A percentile compares a stretch with the other conserved stretches of the same genome.
phyloP scores from a whole-genome alignment of 306 rosid species.

The Quercus mongolica region DNA sequence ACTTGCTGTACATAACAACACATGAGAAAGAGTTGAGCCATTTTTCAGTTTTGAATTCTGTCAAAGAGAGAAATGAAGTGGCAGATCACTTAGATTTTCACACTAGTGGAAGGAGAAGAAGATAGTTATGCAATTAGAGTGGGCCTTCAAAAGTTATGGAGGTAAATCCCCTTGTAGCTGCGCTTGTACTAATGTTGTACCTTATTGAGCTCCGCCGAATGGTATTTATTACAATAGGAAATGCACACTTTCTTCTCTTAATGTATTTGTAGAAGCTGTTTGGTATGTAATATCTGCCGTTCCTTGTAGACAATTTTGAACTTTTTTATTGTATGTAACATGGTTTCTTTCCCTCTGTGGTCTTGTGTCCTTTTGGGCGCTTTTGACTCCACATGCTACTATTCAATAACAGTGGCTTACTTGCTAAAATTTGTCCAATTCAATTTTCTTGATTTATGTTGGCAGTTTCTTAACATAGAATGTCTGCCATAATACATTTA shows the following conservation, averaged over 20 bases:
- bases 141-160: constrained; percentile 15
- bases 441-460: constrained; percentile 24
- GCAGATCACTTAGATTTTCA: constrained; percentile 4
- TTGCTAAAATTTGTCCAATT: constrained; percentile 15
- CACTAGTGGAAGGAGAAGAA: constrained; percentile 10
- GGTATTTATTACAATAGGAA: not conserved
- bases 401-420: constrained; percentile 17
- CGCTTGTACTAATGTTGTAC: not conserved
- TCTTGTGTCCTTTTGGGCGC: not conserved
- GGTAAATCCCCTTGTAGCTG: constrained; percentile 8
- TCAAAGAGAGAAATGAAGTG: constrained; percentile 18
- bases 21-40: constrained; percentile 20
- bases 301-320: constrained; percentile 3
- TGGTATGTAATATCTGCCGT: not conserved
- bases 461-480: constrained; percentile 5
- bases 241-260: not conserved
- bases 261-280: not conserved
- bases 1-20: constrained; percentile 40
- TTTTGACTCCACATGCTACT: constrained; percentile 6
- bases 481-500: not conserved
- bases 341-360: constrained; percentile 20
- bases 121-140: constrained; percentile 12
- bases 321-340: constrained; percentile 15
- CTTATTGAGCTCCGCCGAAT: not conserved
- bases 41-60: constrained; percentile 13